These are phyloP conservation scores for Entomophthora muscae DNA, from an alignment of 371 early-diverging fungal species.

Conservation along the genomic window DNA sequence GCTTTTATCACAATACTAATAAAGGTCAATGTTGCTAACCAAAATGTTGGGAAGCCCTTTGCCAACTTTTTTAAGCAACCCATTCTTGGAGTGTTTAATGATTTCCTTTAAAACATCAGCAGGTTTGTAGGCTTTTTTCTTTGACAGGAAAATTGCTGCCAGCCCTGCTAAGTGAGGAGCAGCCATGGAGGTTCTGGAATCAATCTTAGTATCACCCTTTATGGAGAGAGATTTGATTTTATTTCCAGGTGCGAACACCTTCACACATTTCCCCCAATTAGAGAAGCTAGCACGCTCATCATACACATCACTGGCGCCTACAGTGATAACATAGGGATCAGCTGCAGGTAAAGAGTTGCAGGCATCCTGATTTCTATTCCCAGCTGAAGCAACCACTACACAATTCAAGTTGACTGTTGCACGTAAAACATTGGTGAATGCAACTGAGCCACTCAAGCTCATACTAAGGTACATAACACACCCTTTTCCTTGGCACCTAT, in stretches of 20 bases:
- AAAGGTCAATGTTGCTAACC: too few relatives aligned
- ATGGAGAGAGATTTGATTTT: background rate
- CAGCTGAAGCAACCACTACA: background rate
- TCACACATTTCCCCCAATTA: background rate
- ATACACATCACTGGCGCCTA: background rate
- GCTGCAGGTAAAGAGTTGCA: background rate
- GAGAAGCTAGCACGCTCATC: background rate
- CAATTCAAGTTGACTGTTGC: background rate
- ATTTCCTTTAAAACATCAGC: too few relatives aligned
- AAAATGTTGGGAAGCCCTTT: too few relatives aligned
- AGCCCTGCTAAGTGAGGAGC: background rate
- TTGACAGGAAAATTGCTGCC: background rate
- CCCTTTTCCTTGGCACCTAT: too few relatives aligned
- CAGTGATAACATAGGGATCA: background rate
- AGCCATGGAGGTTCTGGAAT: background rate
- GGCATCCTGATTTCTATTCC: background rate
- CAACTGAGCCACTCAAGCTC: too few relatives aligned
- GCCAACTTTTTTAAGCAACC: too few relatives aligned
- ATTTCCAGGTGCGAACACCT: background rate
- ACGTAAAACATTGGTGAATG: too few relatives aligned
- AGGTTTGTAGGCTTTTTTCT: too few relatives aligned
- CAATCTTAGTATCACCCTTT: background rate
- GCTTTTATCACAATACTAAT: too few relatives aligned
- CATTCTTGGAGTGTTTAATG: too few relatives aligned
- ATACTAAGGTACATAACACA: too few relatives aligned